Base-by-base conservation (phyloP, 768 basidiomycete genomes). In the Psilocybe cubensis region DNA sequence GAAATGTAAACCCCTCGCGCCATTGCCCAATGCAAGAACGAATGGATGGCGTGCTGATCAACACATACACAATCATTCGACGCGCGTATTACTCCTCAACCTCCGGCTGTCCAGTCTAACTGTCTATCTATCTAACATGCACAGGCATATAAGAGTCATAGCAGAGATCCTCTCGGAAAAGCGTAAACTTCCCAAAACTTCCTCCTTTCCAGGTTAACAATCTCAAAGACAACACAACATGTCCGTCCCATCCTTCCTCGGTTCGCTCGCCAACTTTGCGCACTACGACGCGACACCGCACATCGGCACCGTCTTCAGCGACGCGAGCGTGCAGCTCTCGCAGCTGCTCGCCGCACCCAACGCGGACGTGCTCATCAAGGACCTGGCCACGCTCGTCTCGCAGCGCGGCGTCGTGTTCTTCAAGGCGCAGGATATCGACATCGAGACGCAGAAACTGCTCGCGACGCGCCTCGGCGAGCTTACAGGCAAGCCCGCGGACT, bases 381-480 rank as follows among this genome's bases (percentile, higher is more conserved):
- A 85, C 62, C 78, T 87, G 5, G 83, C 85, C 0, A 74, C 75
- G 2, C 75, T 85, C 40, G 75, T 80, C 33, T 78, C 76, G 25
- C 81, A 80, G 52, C 82, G 86, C 28, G 85, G 85, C 3, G 86
- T 87, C 44, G 84, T 87, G 4, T 88, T 88, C 72, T 84, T 88
- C 76, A 76, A 79, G 10, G 72, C 78, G 18, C 84, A 86, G 66
- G 76, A 80, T 59, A 66, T 88, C 50, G 73, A 67, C 3, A 66
- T 82, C 40, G 74, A 76, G 24, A 76, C 85, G 62, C 83, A 86
- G 70, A 80, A 78, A 56, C 63, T 72, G 49, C 80, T 87, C 17
- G 82, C 71, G 4, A 69, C 71, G n/a, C 69, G 74, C 17, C 66
- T 87, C 10, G 85, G 85, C 8, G 68, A 76, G 59, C 69, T 82